phyloP scores from a whole-genome alignment of 2,329 filamentous ascomycete species.

The Ploettnerulaceae sp. region DNA sequence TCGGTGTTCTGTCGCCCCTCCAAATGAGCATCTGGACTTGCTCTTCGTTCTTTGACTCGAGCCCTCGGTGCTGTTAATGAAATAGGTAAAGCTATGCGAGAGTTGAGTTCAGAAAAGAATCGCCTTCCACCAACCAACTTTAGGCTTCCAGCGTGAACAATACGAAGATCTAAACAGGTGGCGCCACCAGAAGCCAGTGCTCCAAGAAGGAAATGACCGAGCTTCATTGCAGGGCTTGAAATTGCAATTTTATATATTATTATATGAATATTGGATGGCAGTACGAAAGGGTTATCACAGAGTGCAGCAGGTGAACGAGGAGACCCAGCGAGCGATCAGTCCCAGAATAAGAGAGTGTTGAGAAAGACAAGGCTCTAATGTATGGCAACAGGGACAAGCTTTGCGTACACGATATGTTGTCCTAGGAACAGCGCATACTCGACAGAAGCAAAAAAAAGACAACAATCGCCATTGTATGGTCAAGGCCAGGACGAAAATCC shows the following conservation, averaged over 20 bases:
- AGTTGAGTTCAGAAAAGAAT: constrained; percentile 27
- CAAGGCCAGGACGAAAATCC: neutral
- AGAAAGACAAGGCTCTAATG: neutral
- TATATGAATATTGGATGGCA: neutral
- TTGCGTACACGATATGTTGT: neutral
- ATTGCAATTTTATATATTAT: constrained; percentile 1
- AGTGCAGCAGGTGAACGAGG: constrained; percentile 17
- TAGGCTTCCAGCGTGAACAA: constrained; percentile 17
- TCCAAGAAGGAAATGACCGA: constrained; percentile 14
- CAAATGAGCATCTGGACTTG: neutral
- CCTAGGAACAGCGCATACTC: constrained; percentile 5
- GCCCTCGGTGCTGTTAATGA: constrained; percentile 5
- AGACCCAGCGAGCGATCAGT: neutral
- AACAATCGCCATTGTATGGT: neutral
- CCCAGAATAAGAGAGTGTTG: neutral
- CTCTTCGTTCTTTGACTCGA: constrained; percentile 11
- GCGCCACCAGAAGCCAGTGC: constrained; percentile 17
- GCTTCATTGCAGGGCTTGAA: constrained; percentile 18
- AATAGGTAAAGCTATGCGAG: constrained; percentile 18
- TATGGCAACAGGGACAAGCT: neutral
- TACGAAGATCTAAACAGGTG: constrained; percentile 22
- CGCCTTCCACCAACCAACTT: constrained; percentile 26
- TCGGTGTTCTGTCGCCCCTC: constrained; percentile 18
- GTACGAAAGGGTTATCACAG: neutral
- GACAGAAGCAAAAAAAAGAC: constrained; percentile 2